Base-by-base conservation (phyloP, 495 filamentous ascomycete species). In the Penicillium angulare region DNA sequence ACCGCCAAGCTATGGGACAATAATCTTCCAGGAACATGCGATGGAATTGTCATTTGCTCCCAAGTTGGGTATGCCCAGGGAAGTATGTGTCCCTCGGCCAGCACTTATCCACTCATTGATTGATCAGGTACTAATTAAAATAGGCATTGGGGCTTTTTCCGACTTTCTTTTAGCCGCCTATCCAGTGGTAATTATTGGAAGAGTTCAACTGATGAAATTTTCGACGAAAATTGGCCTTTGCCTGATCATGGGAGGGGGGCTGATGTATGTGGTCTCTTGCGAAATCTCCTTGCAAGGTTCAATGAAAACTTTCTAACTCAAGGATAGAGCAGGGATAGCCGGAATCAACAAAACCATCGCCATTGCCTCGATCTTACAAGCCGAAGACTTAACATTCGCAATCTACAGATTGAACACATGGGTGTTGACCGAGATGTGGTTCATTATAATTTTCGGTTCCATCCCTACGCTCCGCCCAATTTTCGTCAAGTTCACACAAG, bases 151-250 rank as follows among this genome's bases (percentile, higher is more conserved):
- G 29, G 68, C 65, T 3, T 45, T 59, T 3, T 44, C 63, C 2
- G 68, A 74, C 45, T 53, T 72, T 21, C 55, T 71, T 18, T 54
- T 64, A 12, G 68, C 71, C 7, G 43, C 62, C 7, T 69, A 67
- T 27, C 71, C 71, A 0, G 46, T 60, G 3, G 49, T 62, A 17
- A 58, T 72, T 42, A 67, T 74, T 43, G 60, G 68, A 5, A 52
- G 62, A 31, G 47, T 71, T 0, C 58, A 61, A 17, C 16, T 54
- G 10, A 61, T 61, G 58, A 67, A 60, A n/a, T 26, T 61, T 6
- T 57, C 61, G 17, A 64, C 59, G 0, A 72, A 66, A 42, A 29
- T 74, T 35, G 64, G 65, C 1, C 36, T 74, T 6, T 71, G 63
- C 33, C 39, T 67, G 13, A 41, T 71, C 5, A 71, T 75, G 71